These are phyloP conservation scores for Cyanidioschyzon merolae DNA, from an alignment of 23 red algal species.

Conservation along the genomic window DNA sequence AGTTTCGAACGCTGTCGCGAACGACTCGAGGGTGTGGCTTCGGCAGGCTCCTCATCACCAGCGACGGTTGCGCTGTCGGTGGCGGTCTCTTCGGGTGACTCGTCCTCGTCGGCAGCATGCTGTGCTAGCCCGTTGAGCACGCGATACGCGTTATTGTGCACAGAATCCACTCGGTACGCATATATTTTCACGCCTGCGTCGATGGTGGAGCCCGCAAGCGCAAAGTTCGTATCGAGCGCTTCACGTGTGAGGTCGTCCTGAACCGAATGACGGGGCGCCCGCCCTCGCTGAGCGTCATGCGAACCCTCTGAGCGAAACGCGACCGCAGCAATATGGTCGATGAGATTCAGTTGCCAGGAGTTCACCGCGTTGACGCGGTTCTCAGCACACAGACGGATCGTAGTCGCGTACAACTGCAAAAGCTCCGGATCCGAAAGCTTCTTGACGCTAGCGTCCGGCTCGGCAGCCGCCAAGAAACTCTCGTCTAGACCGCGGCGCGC, in stretches of 20 bases:
- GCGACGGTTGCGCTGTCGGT: conserved; percentile 15
- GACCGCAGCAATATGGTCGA: conserved; percentile 61
- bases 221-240: conserved; percentile 52
- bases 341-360: conserved; percentile 83
- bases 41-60: conserved; percentile 1
- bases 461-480: not conserved
- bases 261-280: conserved; percentile 1
- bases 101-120: conserved; percentile 8
- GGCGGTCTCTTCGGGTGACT: not conserved
- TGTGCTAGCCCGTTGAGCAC: conserved; percentile 61
- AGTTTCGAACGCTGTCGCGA: conserved; percentile 14
- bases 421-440: conserved; percentile 42
- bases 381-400: conserved; percentile 76
- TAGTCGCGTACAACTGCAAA: conserved; percentile 64
- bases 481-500: not conserved
- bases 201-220: conserved; percentile 72
- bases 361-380: conserved; percentile 85
- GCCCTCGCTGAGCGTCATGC: not conserved
- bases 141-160: conserved; percentile 78
- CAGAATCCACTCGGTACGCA: conserved; percentile 77
- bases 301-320: conserved; percentile 1
- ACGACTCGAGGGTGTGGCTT: not conserved
- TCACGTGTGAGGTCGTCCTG: not conserved
- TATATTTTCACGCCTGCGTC: conserved; percentile 94
- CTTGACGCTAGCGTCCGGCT: conserved; percentile 1